These are phyloP conservation scores for Dioscorea zingiberensis DNA, from an alignment of 106 monocot species.

Conservation along the genomic window DNA sequence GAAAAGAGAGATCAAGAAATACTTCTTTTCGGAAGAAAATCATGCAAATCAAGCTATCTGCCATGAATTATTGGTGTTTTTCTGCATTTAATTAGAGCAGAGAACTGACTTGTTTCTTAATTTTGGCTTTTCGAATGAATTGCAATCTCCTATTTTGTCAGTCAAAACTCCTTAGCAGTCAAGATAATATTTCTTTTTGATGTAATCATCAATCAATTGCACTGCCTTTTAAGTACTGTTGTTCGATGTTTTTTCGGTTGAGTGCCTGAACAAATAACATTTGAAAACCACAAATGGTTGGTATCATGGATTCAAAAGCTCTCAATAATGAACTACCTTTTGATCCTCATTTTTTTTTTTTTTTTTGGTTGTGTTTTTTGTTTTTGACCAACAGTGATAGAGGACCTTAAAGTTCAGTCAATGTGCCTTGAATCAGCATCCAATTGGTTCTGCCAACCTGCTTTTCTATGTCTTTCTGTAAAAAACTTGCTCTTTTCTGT, in stretches of 20 bases:
- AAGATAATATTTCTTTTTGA: background rate
- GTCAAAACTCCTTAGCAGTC: background rate
- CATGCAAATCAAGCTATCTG: no score
- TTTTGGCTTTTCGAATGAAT: background rate
- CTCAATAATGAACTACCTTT: conserved; percentile 1
- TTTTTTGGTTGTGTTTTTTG: no score
- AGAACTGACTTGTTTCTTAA: background rate
- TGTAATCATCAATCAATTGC: background rate
- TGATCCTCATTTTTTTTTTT: background rate
- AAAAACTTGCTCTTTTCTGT: background rate
- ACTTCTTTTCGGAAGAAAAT: no score
- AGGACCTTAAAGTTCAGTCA: background rate
- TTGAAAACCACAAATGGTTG: background rate
- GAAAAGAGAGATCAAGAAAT: no score
- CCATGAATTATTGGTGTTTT: no score
- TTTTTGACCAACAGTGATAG: background rate
- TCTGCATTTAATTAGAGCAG: background rate
- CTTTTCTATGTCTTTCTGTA: background rate
- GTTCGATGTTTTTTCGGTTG: background rate
- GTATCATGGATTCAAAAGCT: conserved; percentile 1
- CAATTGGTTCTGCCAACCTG: background rate
- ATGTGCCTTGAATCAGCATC: background rate
- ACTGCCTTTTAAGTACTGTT: background rate
- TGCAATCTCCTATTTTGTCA: background rate
- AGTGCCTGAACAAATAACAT: background rate